Conservation (phyloP, 2,329 filamentous ascomycete genomes). For the Fusarium paranaense region DNA sequence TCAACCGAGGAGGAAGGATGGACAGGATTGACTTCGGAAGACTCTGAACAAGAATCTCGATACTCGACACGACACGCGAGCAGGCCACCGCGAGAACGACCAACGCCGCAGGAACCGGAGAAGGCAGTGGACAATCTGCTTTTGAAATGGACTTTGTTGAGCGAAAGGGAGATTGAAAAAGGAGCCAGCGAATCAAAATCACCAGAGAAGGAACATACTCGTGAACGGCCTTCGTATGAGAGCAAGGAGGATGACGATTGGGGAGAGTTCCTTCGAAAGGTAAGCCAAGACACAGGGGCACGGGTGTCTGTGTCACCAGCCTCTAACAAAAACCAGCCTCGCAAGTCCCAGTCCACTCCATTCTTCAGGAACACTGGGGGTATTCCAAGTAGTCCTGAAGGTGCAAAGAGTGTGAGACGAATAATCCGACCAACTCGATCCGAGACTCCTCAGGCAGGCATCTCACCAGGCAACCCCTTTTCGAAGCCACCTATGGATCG, state of each 20-base stretch:
- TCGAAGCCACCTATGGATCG: not conserved
- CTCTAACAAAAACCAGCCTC: not conserved
- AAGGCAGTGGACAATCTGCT: constrained; percentile 17
- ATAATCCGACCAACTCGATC: constrained; percentile 3
- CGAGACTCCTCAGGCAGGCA: not conserved
- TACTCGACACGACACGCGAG: not conserved
- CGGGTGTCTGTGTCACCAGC: not conserved
- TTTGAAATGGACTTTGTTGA: constrained; percentile 22
- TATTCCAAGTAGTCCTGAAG: not conserved
- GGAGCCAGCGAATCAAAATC: not conserved
- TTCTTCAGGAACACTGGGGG: not conserved
- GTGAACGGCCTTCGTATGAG: not conserved
- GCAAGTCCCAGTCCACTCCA: not conserved
- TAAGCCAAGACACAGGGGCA: not conserved
- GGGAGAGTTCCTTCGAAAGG: not conserved
- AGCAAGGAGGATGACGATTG: not conserved
- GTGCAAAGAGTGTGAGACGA: not conserved
- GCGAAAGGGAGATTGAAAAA: constrained; percentile 14
- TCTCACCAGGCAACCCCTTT: not conserved
- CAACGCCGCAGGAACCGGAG: not conserved
- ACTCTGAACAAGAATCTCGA: not conserved
- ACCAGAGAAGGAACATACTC: not conserved
- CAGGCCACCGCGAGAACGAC: not conserved
- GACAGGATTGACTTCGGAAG: not conserved
- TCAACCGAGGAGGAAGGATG: not conserved